These are phyloP conservation scores for Leishmania braziliensis DNA, from an alignment of 208 protist genomes.

Conservation along the genomic window DNA sequence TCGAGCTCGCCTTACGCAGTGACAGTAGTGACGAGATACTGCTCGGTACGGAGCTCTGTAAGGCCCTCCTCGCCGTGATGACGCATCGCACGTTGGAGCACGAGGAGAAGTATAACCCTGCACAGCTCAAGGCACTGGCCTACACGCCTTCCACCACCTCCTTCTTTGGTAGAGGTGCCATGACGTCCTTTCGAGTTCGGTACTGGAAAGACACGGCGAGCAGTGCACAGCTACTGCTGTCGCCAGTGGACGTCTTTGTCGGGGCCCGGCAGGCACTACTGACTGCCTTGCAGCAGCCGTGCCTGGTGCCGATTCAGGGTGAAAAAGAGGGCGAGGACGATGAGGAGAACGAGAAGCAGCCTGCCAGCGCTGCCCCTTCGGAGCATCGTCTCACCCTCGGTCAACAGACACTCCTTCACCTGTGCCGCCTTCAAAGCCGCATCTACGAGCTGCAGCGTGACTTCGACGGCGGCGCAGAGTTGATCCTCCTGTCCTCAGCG, in stretches of 20 bases:
- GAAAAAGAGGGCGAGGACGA: slow-evolving; percentile 19
- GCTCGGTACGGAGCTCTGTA: slow-evolving; percentile 66
- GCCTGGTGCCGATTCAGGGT: slow-evolving; percentile 6
- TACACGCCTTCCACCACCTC: slow-evolving; percentile 41
- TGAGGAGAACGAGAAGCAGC: slow-evolving; percentile 22
- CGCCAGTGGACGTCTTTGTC: slow-evolving; percentile 29
- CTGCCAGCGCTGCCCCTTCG: neutral
- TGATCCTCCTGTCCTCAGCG: slow-evolving; percentile 63
- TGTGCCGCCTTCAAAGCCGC: slow-evolving; percentile 64
- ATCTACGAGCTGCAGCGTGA: slow-evolving; percentile 76
- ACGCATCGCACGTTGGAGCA: slow-evolving; percentile 55
- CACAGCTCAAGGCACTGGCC: slow-evolving; percentile 54
- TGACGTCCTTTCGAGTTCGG: slow-evolving; percentile 65
- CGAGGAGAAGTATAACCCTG: slow-evolving; percentile 68
- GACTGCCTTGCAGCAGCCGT: slow-evolving; percentile 28
- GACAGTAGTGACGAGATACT: slow-evolving; percentile 47
- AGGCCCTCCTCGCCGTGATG: slow-evolving; percentile 56
- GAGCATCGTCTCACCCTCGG: slow-evolving; percentile 49
- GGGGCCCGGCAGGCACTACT: slow-evolving; percentile 13
- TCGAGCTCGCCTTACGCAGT: slow-evolving; percentile 61
- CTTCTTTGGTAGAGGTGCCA: slow-evolving; percentile 61
- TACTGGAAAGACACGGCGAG: slow-evolving; percentile 47
- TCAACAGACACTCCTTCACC: slow-evolving; percentile 64
- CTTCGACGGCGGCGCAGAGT: slow-evolving; percentile 65
- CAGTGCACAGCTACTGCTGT: slow-evolving; percentile 36